Evolutionary conservation across 1,284 basidiomycete species (phyloP).

Genomic region (Fistulina hepatica): DNA sequence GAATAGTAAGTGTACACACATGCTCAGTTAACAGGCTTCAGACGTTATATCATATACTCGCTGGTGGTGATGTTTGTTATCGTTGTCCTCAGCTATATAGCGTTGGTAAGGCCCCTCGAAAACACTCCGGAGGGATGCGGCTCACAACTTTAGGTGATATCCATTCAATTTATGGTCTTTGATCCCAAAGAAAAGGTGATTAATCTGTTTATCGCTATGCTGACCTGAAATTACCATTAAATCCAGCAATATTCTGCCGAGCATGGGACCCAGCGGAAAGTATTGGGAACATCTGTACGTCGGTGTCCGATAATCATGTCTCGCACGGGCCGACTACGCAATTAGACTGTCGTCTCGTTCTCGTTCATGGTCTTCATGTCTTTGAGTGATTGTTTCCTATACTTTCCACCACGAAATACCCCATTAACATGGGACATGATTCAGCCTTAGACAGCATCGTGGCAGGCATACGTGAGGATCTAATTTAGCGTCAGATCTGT

Average conservation of each 20-base stretch:
- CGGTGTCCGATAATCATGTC: not conserved
- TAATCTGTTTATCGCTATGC: not conserved
- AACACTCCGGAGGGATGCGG: slow-evolving; percentile 11
- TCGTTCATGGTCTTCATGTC: slow-evolving; percentile 33
- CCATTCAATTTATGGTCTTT: not conserved
- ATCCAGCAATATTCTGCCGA: not conserved
- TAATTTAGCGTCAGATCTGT: not conserved
- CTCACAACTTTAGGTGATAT: slow-evolving; percentile 20
- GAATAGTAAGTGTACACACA: slow-evolving; percentile 1
- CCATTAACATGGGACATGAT: too few species aligned
- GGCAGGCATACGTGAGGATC: slow-evolving; percentile 29
- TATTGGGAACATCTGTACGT: slow-evolving; percentile 22
- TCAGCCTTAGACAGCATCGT: slow-evolving; percentile 31
- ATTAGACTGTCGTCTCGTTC: slow-evolving; percentile 30
- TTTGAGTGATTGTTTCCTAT: slow-evolving; percentile 20
- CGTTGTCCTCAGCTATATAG: slow-evolving; percentile 26
- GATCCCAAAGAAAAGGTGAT: not conserved
- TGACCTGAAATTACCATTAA: not conserved
- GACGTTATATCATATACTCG: slow-evolving; percentile 25
- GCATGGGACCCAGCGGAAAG: slow-evolving; percentile 1
- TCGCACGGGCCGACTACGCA: slow-evolving; percentile 1
- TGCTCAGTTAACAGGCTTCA: slow-evolving; percentile 30
- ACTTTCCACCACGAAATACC: not conserved
- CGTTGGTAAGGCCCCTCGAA: not conserved
- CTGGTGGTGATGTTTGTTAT: slow-evolving; percentile 22